Percentiles rank a stretch among this genome's conserved stretches.
phyloP scores from a whole-genome alignment of 2,329 filamentous ascomycete genomes.

The Aspergillus transmontanensis region DNA sequence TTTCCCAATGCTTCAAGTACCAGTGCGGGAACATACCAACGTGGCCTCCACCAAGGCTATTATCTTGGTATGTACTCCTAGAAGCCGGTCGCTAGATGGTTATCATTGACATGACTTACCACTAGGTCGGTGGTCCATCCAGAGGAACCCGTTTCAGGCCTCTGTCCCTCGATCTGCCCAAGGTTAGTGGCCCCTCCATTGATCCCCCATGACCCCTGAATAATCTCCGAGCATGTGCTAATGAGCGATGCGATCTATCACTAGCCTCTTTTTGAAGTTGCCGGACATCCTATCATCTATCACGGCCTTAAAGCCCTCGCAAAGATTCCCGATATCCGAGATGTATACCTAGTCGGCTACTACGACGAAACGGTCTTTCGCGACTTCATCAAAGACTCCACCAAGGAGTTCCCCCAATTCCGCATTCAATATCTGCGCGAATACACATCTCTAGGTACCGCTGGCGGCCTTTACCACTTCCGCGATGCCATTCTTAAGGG shows the following conservation, averaged over 20 bases:
- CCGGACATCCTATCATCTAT: slow-evolving; percentile 97
- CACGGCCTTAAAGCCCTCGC: slow-evolving; percentile 92
- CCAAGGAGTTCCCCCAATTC: slow-evolving; percentile 81
- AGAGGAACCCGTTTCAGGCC: slow-evolving; percentile 94
- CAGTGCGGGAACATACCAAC: slow-evolving; percentile 44
- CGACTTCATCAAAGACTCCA: slow-evolving; percentile 93
- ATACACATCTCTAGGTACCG: slow-evolving; percentile 94
- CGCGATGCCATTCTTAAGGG: slow-evolving; percentile 98
- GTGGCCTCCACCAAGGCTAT: slow-evolving; percentile 82
- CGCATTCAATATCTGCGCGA: slow-evolving; percentile 94
- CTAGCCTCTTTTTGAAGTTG: slow-evolving; percentile 95
- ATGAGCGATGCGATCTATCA: slow-evolving; percentile 8
- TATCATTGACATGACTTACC: slow-evolving; percentile 33
- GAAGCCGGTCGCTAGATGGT: slow-evolving; percentile 1
- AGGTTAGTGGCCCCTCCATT: slow-evolving; percentile 60
- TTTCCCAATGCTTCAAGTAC: slow-evolving; percentile 49
- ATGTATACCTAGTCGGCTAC: slow-evolving; percentile 98
- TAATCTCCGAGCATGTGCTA: slow-evolving; percentile 4
- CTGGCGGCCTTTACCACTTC: slow-evolving; percentile 97
- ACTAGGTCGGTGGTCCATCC: slow-evolving; percentile 88
- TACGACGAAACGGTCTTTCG: slow-evolving; percentile 97
- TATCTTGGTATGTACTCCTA: slow-evolving; percentile 71
- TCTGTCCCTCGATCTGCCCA: slow-evolving; percentile 91
- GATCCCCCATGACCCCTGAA: slow-evolving; percentile 3
- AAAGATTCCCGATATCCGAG: slow-evolving; percentile 87